Evolutionary conservation across 2,329 filamentous ascomycete species (phyloP).

Genomic region (Stachybotrys elegans): DNA sequence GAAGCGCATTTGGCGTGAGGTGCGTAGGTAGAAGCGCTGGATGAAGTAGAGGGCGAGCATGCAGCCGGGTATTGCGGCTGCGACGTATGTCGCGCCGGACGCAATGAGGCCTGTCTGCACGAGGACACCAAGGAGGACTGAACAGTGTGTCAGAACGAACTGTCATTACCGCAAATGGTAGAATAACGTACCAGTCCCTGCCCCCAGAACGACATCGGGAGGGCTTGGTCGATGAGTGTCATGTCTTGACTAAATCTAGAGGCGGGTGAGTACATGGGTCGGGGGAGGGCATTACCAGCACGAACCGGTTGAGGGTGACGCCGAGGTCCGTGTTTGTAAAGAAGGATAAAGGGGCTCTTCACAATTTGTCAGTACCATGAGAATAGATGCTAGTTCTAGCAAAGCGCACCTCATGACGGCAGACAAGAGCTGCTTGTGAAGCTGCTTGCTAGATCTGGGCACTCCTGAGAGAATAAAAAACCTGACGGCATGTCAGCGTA

Average conservation of each 20-base stretch:
- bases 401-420: conserved; percentile 8
- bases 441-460: conserved; percentile 15
- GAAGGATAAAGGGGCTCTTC: conserved; percentile 33
- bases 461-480: conserved; percentile 19
- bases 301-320: conserved; percentile 32
- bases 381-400: neutral
- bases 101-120: conserved; percentile 17
- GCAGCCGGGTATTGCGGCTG: conserved; percentile 35
- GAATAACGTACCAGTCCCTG: neutral
- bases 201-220: conserved; percentile 25
- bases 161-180: neutral
- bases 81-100: conserved; percentile 20
- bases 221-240: conserved; percentile 32
- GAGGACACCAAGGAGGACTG: conserved; percentile 22
- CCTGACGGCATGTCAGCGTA: conserved; percentile 5
- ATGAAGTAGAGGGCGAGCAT: conserved; percentile 15
- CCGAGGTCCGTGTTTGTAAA: conserved; percentile 36
- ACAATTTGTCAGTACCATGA: too few relatives aligned
- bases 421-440: conserved; percentile 16
- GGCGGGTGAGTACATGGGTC: conserved; percentile 11
- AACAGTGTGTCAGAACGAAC: neutral
- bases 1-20: conserved; percentile 46
- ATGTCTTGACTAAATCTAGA: conserved; percentile 38
- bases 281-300: conserved; percentile 6
- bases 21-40: conserved; percentile 32